Evolutionary conservation across 768 basidiomycete species (phyloP).

Genomic region (Trametes gibbosa): DNA sequence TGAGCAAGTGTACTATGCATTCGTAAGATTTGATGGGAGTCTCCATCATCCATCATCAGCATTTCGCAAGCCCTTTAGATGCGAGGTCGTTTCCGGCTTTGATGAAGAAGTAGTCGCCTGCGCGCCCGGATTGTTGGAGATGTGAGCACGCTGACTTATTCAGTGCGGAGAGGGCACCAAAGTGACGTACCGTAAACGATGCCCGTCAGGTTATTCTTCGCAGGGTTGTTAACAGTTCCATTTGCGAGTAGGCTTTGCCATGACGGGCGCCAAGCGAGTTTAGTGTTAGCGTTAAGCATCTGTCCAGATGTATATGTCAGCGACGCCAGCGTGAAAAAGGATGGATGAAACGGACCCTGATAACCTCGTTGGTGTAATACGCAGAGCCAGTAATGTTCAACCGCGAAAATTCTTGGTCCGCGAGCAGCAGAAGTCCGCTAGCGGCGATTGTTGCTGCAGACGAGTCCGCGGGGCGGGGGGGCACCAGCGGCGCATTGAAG

Average conservation of each 20-base stretch:
- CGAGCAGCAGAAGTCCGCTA: constrained; percentile 56
- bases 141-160: background rate
- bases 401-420: constrained; percentile 39
- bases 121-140: background rate
- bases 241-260: constrained; percentile 68
- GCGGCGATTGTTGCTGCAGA: constrained; percentile 66
- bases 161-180: background rate
- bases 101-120: constrained; percentile 66
- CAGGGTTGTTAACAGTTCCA: constrained; percentile 60
- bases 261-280: constrained; percentile 52
- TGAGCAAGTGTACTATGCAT: too few relatives aligned
- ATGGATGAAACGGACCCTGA: constrained; percentile 36
- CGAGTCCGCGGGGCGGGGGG: constrained; percentile 62
- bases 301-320: constrained; percentile 12
- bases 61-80: constrained; percentile 38
- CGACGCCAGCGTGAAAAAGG: background rate
- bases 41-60: background rate
- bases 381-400: constrained; percentile 29
- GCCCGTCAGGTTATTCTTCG: constrained; percentile 53
- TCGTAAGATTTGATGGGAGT: too few relatives aligned
- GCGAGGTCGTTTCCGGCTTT: constrained; percentile 53
- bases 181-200: constrained; percentile 49
- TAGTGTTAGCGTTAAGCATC: constrained; percentile 48
- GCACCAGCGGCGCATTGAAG: constrained; percentile 62
- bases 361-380: constrained; percentile 48